A percentile compares a stretch with the other conserved stretches of the same genome.
These are phyloP conservation scores for Ascochyta rabiei DNA, from an alignment of 2,329 filamentous ascomycete species.

Conservation along the genomic window DNA sequence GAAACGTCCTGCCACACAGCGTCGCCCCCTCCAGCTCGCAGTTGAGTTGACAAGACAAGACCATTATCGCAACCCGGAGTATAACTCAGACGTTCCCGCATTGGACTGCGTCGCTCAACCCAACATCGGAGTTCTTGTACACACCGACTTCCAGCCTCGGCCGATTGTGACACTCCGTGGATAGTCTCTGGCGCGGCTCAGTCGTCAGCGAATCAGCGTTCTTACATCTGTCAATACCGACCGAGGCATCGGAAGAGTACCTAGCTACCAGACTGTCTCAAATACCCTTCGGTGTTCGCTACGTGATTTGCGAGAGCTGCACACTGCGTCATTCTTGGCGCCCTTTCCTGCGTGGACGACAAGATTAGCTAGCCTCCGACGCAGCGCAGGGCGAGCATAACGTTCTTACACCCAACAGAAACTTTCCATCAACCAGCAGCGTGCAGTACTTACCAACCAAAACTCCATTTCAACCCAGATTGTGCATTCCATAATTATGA, in stretches of 20 bases:
- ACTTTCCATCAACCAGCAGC: background rate
- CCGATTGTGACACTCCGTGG: slow-evolving; percentile 13
- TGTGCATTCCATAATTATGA: slow-evolving; percentile 12
- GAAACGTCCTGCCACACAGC: background rate
- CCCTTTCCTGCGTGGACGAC: slow-evolving; percentile 10
- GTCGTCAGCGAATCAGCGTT: slow-evolving; percentile 21
- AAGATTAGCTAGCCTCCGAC: slow-evolving; percentile 1
- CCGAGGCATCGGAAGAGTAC: slow-evolving; percentile 28
- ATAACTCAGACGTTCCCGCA: background rate
- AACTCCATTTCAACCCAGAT: slow-evolving; percentile 34
- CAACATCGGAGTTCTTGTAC: slow-evolving; percentile 1
- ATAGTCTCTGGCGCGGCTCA: slow-evolving; percentile 3
- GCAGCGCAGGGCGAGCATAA: slow-evolving; percentile 4
- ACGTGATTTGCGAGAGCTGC: slow-evolving; percentile 18
- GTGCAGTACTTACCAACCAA: slow-evolving; percentile 19
- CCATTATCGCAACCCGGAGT: background rate
- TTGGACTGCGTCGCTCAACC: background rate
- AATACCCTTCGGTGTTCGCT: slow-evolving; percentile 15
- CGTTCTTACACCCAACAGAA: background rate
- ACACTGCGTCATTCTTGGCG: slow-evolving; percentile 20
- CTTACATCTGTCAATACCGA: slow-evolving; percentile 9
- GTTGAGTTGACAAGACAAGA: background rate
- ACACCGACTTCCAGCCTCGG: slow-evolving; percentile 1
- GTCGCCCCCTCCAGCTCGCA: background rate
- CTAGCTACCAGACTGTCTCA: slow-evolving; percentile 17